A percentile compares a stretch with the other conserved stretches of the same genome.
These are phyloP conservation scores for Hypholoma fasciculare DNA, from an alignment of 768 basidiomycete genomes.

Conservation along the genomic window DNA sequence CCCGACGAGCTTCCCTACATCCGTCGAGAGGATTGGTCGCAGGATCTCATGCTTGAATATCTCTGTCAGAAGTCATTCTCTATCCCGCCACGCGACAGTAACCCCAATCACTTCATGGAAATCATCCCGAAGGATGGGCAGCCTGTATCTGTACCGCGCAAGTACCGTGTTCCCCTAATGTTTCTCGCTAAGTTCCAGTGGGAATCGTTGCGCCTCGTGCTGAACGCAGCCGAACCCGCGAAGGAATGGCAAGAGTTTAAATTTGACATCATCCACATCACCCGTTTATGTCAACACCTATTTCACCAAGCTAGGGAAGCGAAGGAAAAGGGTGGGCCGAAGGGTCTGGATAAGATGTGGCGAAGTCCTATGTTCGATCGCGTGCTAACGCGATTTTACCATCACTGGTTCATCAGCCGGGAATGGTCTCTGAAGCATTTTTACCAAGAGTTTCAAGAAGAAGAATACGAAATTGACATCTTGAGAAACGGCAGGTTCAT, in stretches of 20 bases:
- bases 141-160: constrained; percentile 30
- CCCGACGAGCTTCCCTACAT: constrained; percentile 41
- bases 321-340: constrained; percentile 8
- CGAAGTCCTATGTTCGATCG: constrained; percentile 42
- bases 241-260: constrained; percentile 42
- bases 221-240: constrained; percentile 30
- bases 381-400: constrained; percentile 39
- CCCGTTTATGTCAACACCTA: constrained; percentile 35
- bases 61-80: constrained; percentile 35
- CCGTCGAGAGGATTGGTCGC: constrained; percentile 29
- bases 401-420: constrained; percentile 40
- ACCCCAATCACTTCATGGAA: constrained; percentile 11
- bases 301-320: constrained; percentile 32
- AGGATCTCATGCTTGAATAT: constrained; percentile 31
- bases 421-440: constrained; percentile 38
- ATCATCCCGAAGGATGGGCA: constrained; percentile 16
- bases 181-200: constrained; percentile 46
- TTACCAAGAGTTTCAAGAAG: constrained; percentile 41
- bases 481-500: constrained; percentile 34
- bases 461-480: constrained; percentile 38
- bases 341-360: constrained; percentile 36
- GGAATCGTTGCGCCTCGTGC: constrained; percentile 40
- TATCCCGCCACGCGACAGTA: constrained; percentile 31
- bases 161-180: constrained; percentile 44
- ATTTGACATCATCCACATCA: constrained; percentile 45